Base-by-base conservation (phyloP, 306 rosid genomes). In the Quercus rubra region DNA sequence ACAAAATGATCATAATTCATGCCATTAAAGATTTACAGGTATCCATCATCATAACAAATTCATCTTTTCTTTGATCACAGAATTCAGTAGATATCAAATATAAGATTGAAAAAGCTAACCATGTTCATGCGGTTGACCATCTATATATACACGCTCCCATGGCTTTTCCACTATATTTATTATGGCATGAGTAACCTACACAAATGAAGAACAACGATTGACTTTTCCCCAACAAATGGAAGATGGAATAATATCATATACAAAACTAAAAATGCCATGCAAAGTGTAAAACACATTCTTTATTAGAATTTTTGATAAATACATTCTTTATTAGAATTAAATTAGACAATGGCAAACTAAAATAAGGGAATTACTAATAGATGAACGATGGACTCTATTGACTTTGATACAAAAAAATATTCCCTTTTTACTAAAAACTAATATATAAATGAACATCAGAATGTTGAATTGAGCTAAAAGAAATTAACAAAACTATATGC, bases 151-250 rank as follows among this genome's bases (percentile, higher is more conserved):
- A 74, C 98, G 98, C 79, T 93, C 98, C 99, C 99, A 95, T 11
- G 99, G 97, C 83, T 91, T 95, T 88, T 93, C 96, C 80, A 89
- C 93, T 73, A 95, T 95, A 61, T 83, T 93, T 62, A 93, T 90
- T 56, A 87, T 85, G 58, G 99, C 92, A 81, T 92, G 43, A 79
- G 92, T 83, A 72, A 95, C 99, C 99, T 92, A 79, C 77, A 58
- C 28, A 82, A 72, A 41, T 25, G 21, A 67, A 77, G 25, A 81
- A 71, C 66, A 19, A 30, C 6, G 14, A 63, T 73, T 62, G 15
- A 41, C 9, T 57, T 70, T 66, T 43, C 59, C 74, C 63, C 20
- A 76, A 71, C 59, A 70, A 71, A 85, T 31, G 18, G 55, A 70
- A 14, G 25, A 30, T 21, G 55, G 59, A 14, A 33, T 63, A 55